phyloP scores from a whole-genome alignment of 2,329 filamentous ascomycete species.

The Boeremia exigua region DNA sequence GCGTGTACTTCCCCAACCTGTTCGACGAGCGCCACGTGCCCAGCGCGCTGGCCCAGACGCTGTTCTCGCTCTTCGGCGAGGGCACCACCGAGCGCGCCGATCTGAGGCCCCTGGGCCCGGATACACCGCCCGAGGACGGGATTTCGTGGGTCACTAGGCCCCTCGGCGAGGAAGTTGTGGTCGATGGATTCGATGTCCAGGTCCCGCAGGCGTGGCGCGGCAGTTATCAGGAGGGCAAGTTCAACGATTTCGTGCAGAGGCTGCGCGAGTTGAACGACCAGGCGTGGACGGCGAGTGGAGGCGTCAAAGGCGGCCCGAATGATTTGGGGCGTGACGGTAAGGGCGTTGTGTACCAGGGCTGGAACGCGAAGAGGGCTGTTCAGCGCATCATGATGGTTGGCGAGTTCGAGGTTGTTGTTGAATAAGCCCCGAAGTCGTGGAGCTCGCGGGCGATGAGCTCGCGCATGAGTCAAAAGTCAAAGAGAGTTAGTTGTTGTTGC shows the following conservation, averaged over 20 bases:
- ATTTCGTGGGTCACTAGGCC: slow-evolving; percentile 25
- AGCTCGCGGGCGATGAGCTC: no score
- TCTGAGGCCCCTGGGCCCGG: slow-evolving; percentile 31
- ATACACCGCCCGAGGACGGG: slow-evolving; percentile 20
- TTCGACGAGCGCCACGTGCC: slow-evolving; percentile 29
- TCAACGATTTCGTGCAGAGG: slow-evolving; percentile 22
- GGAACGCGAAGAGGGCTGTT: slow-evolving; percentile 12
- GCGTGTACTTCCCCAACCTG: slow-evolving; percentile 28
- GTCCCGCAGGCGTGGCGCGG: slow-evolving; percentile 34
- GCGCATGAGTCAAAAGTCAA: not conserved
- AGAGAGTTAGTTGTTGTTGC: not conserved
- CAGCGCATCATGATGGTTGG: slow-evolving; percentile 8
- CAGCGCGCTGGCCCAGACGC: slow-evolving; percentile 25
- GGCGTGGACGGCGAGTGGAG: slow-evolving; percentile 26
- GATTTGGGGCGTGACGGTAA: slow-evolving; percentile 32
- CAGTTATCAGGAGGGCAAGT: slow-evolving; percentile 27
- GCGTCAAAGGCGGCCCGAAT: slow-evolving; percentile 15
- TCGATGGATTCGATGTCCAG: slow-evolving; percentile 40
- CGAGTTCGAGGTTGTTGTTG: slow-evolving; percentile 11
- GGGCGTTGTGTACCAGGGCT: slow-evolving; percentile 29
- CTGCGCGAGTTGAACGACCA: slow-evolving; percentile 27
- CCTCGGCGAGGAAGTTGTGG: slow-evolving; percentile 34
- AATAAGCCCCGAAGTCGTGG: not conserved
- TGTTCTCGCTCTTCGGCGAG: slow-evolving; percentile 38
- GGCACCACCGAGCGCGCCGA: slow-evolving; percentile 34